Conservation (phyloP, 2,329 filamentous ascomycete species). For the Penicillium sp. region DNA sequence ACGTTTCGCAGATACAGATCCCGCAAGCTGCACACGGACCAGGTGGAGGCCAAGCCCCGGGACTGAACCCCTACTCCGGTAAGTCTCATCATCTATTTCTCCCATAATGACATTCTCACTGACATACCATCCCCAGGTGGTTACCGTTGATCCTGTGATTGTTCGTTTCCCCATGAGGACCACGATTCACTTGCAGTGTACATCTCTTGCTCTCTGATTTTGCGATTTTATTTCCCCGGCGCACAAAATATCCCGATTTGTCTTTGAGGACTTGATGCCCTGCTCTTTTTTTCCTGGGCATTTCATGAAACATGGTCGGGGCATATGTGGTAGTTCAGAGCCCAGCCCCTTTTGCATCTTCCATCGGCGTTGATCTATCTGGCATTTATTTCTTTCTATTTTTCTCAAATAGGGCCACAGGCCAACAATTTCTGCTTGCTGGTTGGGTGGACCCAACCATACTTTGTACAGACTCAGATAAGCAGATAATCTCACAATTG, state of each 20-base stretch:
- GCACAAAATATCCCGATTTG: constrained; percentile 10
- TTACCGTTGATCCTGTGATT: constrained; percentile 14
- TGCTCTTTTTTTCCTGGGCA: not conserved
- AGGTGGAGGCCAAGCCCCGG: constrained; percentile 20
- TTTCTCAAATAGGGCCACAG: not conserved
- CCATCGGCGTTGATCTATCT: constrained; percentile 9
- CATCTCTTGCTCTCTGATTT: constrained; percentile 4
- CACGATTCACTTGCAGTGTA: constrained; percentile 6
- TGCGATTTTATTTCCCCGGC: constrained; percentile 15
- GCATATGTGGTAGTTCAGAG: not conserved
- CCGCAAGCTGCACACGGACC: constrained; percentile 33
- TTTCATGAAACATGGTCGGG: constrained; percentile 7
- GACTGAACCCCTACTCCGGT: constrained; percentile 35
- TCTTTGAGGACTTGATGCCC: constrained; percentile 13
- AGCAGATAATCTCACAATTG: constrained; percentile 3
- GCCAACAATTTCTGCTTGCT: constrained; percentile 2
- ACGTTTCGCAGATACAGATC: constrained; percentile 39
- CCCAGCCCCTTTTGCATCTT: constrained; percentile 7
- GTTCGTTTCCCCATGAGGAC: not conserved
- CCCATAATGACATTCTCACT: not conserved
- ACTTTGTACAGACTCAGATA: constrained; percentile 4
- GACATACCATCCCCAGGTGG: constrained; percentile 9
- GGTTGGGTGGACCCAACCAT: not conserved
- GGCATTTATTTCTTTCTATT: not conserved
- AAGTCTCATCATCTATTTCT: constrained; percentile 11